A percentile compares a stretch with the other conserved stretches of the same genome.
phyloP scores from a whole-genome alignment of 2,329 filamentous ascomycete genomes.

The Juglanconis juglandina region DNA sequence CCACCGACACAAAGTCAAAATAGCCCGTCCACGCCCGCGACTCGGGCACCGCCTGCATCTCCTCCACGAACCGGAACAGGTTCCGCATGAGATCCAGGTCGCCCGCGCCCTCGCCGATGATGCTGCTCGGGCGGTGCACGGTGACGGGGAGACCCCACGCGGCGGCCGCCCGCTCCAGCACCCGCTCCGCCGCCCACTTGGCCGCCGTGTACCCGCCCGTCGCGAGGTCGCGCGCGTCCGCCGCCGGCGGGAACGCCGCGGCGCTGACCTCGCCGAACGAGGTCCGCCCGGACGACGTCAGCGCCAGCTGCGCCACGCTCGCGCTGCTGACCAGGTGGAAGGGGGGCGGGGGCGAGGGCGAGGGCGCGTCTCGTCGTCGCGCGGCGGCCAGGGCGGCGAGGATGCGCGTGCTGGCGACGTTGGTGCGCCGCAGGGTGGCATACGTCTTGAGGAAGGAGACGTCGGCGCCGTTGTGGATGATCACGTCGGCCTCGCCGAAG shows the following conservation, averaged over 20 bases:
- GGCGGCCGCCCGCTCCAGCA: conserved; percentile 24
- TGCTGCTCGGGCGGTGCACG: neutral
- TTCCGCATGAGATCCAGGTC: neutral
- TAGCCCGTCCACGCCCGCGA: neutral
- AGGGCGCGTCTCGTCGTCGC: neutral
- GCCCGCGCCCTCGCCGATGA: neutral
- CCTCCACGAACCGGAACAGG: neutral
- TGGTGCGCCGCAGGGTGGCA: neutral
- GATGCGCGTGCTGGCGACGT: neutral
- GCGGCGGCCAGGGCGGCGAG: neutral
- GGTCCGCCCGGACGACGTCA: no score
- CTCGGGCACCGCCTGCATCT: neutral
- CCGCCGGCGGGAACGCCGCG: conserved; percentile 17
- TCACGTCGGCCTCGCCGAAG: neutral
- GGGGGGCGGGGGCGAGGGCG: no score
- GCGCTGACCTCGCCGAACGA: neutral
- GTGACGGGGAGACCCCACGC: neutral
- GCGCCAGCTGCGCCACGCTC: no score
- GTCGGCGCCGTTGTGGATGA: neutral
- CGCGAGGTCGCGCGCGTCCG: no score
- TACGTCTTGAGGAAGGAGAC: neutral
- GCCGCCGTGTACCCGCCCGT: conserved; percentile 22
- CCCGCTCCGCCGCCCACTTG: conserved; percentile 32
- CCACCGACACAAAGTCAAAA: neutral
- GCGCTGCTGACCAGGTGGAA: neutral